A percentile compares a stretch with the other conserved stretches of the same genome.
Conservation (phyloP, 1,284 basidiomycete genomes). For the Boletus mariae region DNA sequence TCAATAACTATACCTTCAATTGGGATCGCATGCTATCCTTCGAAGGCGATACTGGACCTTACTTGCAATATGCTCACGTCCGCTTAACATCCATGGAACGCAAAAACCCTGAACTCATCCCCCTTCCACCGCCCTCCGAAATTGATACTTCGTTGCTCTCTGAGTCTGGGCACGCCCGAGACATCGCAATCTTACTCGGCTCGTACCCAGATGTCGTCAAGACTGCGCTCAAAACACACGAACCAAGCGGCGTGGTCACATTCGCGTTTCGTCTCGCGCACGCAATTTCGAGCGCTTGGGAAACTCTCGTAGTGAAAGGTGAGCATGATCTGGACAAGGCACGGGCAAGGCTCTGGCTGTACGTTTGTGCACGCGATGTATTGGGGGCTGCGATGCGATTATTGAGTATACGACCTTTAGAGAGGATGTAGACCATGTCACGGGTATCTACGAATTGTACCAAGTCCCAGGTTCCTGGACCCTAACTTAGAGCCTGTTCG, state of each 20-base stretch:
- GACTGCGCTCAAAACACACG: conserved; percentile 79
- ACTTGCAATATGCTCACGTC: conserved; percentile 96
- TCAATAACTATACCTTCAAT: conserved; percentile 96
- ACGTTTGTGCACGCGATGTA: conserved; percentile 85
- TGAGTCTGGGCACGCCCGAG: conserved; percentile 74
- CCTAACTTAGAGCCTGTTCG: too few relatives aligned
- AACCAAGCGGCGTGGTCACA: conserved; percentile 88
- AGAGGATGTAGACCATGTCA: conserved; percentile 72
- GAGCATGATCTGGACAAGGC: conserved; percentile 78
- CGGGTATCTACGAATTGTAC: too few relatives aligned
- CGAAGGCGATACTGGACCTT: conserved; percentile 95
- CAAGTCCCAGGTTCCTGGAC: too few relatives aligned
- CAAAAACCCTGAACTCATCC: conserved; percentile 88
- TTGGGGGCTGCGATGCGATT: conserved; percentile 84
- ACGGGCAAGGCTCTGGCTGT: conserved; percentile 87
- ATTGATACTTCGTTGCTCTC: conserved; percentile 72
- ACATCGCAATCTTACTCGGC: conserved; percentile 84
- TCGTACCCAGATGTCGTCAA: conserved; percentile 90
- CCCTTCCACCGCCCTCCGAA: conserved; percentile 64
- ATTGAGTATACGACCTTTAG: conserved; percentile 84
- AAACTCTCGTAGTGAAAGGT: conserved; percentile 79
- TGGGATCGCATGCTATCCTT: conserved; percentile 95
- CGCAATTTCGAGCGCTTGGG: conserved; percentile 87
- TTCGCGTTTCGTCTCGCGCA: conserved; percentile 76
- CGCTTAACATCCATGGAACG: conserved; percentile 90